phyloP scores from a whole-genome alignment of 106 monocot genomes.

The Ottelia alismoides region DNA sequence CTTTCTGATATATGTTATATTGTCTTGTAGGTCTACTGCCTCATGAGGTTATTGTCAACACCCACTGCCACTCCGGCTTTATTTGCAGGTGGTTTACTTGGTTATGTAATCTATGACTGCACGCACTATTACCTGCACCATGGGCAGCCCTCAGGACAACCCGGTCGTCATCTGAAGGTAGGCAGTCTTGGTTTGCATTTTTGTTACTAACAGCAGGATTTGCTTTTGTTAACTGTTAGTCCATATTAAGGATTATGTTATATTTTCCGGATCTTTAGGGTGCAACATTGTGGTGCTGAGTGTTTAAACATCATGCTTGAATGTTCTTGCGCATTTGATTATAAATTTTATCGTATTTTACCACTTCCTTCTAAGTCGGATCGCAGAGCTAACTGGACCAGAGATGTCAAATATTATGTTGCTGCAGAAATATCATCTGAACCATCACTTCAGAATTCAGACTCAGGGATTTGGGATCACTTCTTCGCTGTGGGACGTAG shows the following conservation, averaged over 20 bases:
- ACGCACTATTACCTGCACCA: conserved; percentile 94
- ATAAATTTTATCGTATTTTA: not conserved
- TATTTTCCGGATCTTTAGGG: too few species aligned
- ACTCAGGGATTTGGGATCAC: conserved; percentile 79
- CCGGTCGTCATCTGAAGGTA: conserved; percentile 62
- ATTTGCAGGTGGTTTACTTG: conserved; percentile 67
- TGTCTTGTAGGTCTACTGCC: conserved; percentile 48
- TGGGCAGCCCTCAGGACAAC: conserved; percentile 49
- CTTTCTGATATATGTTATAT: too few species aligned
- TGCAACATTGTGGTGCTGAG: too few species aligned
- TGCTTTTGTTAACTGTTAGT: too few species aligned
- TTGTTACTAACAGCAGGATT: too few species aligned
- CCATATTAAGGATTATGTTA: too few species aligned
- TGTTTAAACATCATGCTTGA: too few species aligned
- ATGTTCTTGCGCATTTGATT: too few species aligned
- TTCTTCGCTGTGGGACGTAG: conserved; percentile 61
- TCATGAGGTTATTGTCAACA: conserved; percentile 31
- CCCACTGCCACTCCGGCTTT: conserved; percentile 41
- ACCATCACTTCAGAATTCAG: conserved; percentile 80
- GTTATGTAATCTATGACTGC: conserved; percentile 94
- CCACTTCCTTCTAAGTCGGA: not conserved
- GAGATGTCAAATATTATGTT: not conserved
- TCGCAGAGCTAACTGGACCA: not conserved
- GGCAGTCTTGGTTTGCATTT: too few species aligned
- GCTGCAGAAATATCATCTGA: conserved; percentile 65